Evolutionary conservation across 1,284 basidiomycete species (phyloP), one percentile per base, ranked within the genome.

Genomic region (Stygiomarasmius scandens): DNA sequence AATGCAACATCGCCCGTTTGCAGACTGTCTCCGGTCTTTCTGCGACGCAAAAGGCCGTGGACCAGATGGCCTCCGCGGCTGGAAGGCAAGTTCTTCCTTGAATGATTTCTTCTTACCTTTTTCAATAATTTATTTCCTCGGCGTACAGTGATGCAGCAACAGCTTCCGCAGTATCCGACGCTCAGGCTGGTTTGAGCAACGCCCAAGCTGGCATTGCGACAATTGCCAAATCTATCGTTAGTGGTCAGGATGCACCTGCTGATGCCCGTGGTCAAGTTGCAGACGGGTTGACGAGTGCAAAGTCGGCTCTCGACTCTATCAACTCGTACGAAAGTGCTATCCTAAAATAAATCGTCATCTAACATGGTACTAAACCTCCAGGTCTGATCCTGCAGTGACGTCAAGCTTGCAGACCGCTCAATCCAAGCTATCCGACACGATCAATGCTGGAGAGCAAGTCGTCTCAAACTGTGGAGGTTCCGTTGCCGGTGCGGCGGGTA

Each of bases 1-100:
- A 68, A 56, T 76, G 75, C 66, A 74, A 74, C 60, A 34, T 69
- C 24, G 71, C 74, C 50, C 71, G 73, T 27, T 59, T 71, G n/a
- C 57, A 66, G 51, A 74, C 71, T 50, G 73, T 74, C 19, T 49
- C 62, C 6, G 63, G 62, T 34, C 67, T 76, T 49, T 63, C 66
- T 2, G 56, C 58, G 19, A 66, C 74, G 6, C 67, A 66, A 49
- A 56, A 55, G n/a, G 71, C 72, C 4, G 67, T 75, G 23, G 57
- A 67, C 44, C 61, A 63, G 20, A 64, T 74, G 34, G 58, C 57
- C 44, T 57, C 51, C 25, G 41, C 25, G 3, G 49, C 16, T 19
- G 16, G 19, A 16, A 43, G 25, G 29, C 38, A 8, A 24, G 29
- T 48, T 27, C 23, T 10, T 10, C n/a, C 41, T 19, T 36, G 14